phyloP scores from a whole-genome alignment of 2,329 filamentous ascomycete genomes.

The Ceratocystis huliohia region DNA sequence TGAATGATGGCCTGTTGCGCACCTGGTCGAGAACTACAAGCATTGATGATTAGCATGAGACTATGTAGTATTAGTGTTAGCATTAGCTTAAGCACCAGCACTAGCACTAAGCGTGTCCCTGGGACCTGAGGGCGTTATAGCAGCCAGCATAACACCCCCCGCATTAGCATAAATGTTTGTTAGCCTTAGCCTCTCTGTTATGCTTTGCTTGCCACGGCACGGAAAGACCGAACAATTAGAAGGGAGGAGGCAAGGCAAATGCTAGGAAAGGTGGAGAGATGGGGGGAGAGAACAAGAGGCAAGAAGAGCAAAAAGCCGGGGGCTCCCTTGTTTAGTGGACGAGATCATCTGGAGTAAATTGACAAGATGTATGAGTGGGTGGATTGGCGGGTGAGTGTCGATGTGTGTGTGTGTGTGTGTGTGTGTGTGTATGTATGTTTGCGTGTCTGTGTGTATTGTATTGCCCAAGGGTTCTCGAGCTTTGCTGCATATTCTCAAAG shows the following conservation, averaged over 20 bases:
- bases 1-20: no score
- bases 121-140: not conserved
- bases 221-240: constrained; percentile 5
- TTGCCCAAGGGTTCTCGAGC: no score
- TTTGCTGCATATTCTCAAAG: no score
- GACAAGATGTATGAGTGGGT: no score
- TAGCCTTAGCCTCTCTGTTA: no score
- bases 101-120: not conserved
- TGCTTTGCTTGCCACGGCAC: not conserved
- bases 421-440: not conserved
- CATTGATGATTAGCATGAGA: not conserved
- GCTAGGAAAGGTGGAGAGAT: not conserved
- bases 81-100: not conserved
- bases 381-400: no score
- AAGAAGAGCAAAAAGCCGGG: not conserved
- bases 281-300: not conserved
- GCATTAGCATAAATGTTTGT: not conserved
- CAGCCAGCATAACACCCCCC: not conserved
- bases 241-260: constrained; percentile 1
- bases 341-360: no score
- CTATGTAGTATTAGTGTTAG: not conserved
- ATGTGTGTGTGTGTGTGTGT: not conserved
- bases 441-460: not conserved
- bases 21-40: no score
- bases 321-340: not conserved